These are phyloP conservation scores for Musa balbisiana DNA, from an alignment of 202 grass and related monocot genomes.

Conservation along the genomic window DNA sequence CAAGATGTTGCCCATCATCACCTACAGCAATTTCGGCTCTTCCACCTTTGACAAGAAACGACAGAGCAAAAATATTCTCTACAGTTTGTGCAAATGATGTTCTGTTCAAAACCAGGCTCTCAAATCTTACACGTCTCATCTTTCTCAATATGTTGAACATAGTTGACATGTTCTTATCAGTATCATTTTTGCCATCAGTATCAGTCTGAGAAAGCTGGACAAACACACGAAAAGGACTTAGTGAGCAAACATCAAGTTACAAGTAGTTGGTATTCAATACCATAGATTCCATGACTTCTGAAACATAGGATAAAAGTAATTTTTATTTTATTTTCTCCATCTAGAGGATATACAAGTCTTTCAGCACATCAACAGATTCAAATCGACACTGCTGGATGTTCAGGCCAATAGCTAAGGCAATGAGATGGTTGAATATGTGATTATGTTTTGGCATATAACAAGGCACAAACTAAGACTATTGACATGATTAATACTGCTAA, in stretches of 20 bases:
- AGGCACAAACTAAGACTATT: no score
- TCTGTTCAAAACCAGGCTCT: slow-evolving; percentile 39
- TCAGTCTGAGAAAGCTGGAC: slow-evolving; percentile 30
- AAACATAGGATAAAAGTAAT: not conserved
- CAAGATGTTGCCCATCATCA: slow-evolving; percentile 32
- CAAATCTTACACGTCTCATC: slow-evolving; percentile 26
- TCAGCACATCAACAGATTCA: no score
- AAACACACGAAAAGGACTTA: not conserved
- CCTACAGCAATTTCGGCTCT: slow-evolving; percentile 33
- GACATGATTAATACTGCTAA: no score
- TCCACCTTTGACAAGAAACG: slow-evolving; percentile 55
- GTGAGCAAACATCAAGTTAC: not conserved
- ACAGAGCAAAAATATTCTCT: slow-evolving; percentile 53
- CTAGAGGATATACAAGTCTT: no score
- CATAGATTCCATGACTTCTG: not conserved
- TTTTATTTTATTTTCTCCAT: not conserved
- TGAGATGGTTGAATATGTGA: no score
- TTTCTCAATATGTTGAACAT: slow-evolving; percentile 38
- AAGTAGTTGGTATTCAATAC: not conserved
- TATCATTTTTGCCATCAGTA: slow-evolving; percentile 35
- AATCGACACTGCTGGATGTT: no score
- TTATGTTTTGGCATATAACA: no score
- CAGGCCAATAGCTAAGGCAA: no score
- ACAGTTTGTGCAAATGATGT: slow-evolving; percentile 44
- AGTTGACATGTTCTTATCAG: slow-evolving; percentile 27